A percentile compares a stretch with the other conserved stretches of the same genome.
Evolutionary conservation across 2,329 filamentous ascomycete genomes (phyloP).

Genomic region (Septoria linicola): DNA sequence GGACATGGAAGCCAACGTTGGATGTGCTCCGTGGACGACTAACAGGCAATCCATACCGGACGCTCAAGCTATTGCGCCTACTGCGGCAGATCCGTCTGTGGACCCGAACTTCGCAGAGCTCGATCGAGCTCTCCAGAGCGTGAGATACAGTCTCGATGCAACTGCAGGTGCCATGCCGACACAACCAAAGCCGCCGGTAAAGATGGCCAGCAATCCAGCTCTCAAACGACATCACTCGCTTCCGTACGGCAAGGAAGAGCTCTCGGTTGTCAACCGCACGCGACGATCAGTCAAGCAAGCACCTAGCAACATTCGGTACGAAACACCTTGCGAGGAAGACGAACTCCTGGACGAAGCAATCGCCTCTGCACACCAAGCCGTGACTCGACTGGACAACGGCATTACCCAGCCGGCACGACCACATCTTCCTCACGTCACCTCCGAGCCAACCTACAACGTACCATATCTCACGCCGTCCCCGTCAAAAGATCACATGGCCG

Average conservation of each 20-base stretch:
- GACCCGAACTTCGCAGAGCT: constrained; percentile 59
- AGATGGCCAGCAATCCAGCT: constrained; percentile 46
- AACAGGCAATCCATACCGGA: constrained; percentile 54
- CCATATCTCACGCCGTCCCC: constrained; percentile 69
- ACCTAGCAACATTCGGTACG: constrained; percentile 69
- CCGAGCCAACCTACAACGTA: constrained; percentile 57
- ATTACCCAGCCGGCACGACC: constrained; percentile 43
- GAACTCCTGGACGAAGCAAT: constrained; percentile 90
- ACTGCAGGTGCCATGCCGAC: constrained; percentile 36
- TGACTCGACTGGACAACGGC: constrained; percentile 64
- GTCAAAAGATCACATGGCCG: constrained; percentile 77
- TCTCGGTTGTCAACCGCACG: constrained; percentile 75
- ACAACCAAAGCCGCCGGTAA: constrained; percentile 35
- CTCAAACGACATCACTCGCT: constrained; percentile 52
- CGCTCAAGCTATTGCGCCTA: constrained; percentile 48
- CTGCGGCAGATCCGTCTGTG: constrained; percentile 46
- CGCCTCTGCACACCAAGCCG: constrained; percentile 71
- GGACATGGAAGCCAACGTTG: constrained; percentile 88
- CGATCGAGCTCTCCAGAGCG: constrained; percentile 61
- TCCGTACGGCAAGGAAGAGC: constrained; percentile 44
- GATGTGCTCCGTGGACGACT: constrained; percentile 74
- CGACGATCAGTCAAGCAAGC: constrained; percentile 71
- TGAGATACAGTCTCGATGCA: constrained; percentile 58
- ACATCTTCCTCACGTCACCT: constrained; percentile 61
- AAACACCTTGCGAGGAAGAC: constrained; percentile 94